A percentile compares a stretch with the other conserved stretches of the same genome.
Conservation (phyloP, 345 rosid species). For the Litchi chinensis region DNA sequence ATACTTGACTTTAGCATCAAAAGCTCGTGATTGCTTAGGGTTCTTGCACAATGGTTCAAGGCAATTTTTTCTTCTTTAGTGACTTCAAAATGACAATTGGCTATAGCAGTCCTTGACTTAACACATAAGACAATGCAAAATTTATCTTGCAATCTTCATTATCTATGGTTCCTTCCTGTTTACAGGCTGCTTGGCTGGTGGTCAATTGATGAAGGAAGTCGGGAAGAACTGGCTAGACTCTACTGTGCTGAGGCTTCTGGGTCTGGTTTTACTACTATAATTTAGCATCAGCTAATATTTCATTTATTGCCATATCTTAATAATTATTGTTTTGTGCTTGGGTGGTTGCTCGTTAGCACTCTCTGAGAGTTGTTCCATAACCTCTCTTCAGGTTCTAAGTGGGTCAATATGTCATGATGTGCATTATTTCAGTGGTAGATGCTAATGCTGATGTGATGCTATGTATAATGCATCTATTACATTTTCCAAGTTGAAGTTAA, state of each 20-base stretch:
- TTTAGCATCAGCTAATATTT: conserved; percentile 7
- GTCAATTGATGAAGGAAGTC: conserved; percentile 96
- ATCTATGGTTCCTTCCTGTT: conserved; percentile 15
- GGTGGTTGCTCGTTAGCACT: neutral
- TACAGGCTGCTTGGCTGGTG: conserved; percentile 93
- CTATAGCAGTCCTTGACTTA: neutral
- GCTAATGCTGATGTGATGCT: neutral
- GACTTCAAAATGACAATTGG: conserved; percentile 13
- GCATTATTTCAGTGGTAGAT: neutral
- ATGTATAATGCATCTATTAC: neutral
- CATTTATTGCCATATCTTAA: conserved; percentile 4
- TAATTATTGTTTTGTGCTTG: neutral
- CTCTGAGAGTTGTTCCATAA: neutral
- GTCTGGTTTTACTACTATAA: conserved; percentile 37
- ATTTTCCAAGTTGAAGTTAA: neutral
- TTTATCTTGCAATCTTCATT: neutral
- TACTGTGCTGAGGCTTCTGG: conserved; percentile 62
- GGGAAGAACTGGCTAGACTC: conserved; percentile 85
- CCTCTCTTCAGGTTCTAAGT: neutral
- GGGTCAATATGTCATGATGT: too few relatives aligned
- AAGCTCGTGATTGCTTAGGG: conserved; percentile 65
- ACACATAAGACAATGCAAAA: neutral
- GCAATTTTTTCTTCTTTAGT: conserved; percentile 32
- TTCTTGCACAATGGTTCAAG: conserved; percentile 84
- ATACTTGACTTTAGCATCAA: conserved; percentile 48